Percentiles rank a stretch among this genome's conserved stretches.
Conservation (phyloP, 2,329 filamentous ascomycete genomes). For the Aspergillus ochraceus region DNA sequence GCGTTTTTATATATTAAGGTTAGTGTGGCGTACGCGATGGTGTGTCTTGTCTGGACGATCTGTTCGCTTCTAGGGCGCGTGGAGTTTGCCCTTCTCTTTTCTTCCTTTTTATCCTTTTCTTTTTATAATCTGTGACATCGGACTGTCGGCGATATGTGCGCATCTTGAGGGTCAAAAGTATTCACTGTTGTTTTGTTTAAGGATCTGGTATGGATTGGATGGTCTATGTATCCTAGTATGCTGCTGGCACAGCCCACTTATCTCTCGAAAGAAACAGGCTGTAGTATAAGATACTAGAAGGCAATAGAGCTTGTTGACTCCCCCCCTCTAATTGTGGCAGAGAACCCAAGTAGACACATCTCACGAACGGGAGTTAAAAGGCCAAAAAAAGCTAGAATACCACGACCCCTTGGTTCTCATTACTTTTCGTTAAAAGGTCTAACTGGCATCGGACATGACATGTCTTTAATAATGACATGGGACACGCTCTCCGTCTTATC, state of each 20-base stretch:
- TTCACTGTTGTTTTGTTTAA: conserved; percentile 14
- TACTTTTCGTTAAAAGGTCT: neutral
- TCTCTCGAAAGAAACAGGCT: neutral
- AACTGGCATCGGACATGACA: neutral
- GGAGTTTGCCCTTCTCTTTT: neutral
- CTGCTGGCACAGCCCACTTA: neutral
- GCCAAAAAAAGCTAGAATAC: neutral
- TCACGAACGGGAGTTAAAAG: too few relatives aligned
- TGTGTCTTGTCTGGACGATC: neutral
- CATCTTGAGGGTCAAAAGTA: neutral
- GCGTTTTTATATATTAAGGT: neutral
- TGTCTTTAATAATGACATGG: too few relatives aligned
- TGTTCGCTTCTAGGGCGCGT: neutral
- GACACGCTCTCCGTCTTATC: neutral
- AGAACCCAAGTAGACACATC: too few relatives aligned
- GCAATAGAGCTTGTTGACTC: neutral
- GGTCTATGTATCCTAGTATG: neutral
- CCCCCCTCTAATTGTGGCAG: neutral
- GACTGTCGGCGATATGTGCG: neutral
- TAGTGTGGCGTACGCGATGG: neutral
- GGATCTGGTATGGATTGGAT: neutral
- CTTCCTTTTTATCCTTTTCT: neutral
- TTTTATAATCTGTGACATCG: neutral
- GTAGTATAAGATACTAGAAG: neutral
- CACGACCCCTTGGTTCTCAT: neutral